phyloP scores from a whole-genome alignment of 129 eudicot species.

The sunflower (Helianthus annuus) region DNA sequence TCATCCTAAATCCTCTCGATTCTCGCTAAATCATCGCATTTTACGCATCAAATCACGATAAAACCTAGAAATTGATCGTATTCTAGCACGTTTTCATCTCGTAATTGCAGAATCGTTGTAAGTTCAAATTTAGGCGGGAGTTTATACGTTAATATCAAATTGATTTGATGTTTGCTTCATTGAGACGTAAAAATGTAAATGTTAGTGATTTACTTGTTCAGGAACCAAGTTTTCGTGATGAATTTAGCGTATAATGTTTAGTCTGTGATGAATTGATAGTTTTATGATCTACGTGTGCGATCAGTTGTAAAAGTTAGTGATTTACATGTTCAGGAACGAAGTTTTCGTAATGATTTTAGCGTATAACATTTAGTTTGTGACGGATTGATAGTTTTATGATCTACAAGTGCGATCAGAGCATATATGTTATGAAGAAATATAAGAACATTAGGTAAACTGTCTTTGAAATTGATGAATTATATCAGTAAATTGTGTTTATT shows the following conservation, averaged over 20 bases:
- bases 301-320: neutral
- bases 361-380: conserved; percentile 7
- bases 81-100: conserved; percentile 3
- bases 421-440: neutral
- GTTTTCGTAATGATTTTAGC: no score
- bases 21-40: neutral
- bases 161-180: conserved; percentile 4
- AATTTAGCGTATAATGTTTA: neutral
- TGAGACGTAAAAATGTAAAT: neutral
- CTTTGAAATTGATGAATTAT: no score
- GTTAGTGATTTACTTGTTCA: conserved; percentile 12
- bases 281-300: conserved; percentile 11
- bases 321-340: no score
- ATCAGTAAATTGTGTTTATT: no score
- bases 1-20: conserved; percentile 22
- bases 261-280: conserved; percentile 18
- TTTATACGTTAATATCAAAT: neutral
- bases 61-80: conserved; percentile 11
- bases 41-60: neutral
- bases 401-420: conserved; percentile 17
- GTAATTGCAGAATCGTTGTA: conserved; percentile 27
- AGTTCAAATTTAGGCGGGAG: conserved; percentile 42
- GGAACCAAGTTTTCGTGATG: neutral
- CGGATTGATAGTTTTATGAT: neutral
- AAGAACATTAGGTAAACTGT: no score